Evolutionary conservation across 805 yeast genomes (phyloP).

Genomic region (Kuraishia cidri): DNA sequence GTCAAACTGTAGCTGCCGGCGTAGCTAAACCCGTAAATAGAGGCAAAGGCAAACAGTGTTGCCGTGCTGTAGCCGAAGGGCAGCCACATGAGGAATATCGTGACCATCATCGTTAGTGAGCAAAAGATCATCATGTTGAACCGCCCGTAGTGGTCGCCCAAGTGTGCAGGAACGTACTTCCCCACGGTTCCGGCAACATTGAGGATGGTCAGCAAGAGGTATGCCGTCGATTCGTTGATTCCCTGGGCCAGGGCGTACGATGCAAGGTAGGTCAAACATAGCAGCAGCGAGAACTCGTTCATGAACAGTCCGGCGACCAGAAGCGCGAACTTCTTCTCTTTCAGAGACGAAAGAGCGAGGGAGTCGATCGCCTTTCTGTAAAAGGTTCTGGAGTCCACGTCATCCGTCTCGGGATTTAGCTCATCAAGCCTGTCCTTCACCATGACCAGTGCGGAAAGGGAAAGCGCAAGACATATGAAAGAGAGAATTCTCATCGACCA

Average conservation of each 20-base stretch:
- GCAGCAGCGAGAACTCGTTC: conserved; percentile 32
- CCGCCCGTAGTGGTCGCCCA: conserved; percentile 42
- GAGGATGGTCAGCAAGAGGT: conserved; percentile 32
- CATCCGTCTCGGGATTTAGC: conserved; percentile 14
- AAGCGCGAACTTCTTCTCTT: conserved; percentile 27
- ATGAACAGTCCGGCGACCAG: conserved; percentile 32
- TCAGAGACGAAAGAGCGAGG: conserved; percentile 25
- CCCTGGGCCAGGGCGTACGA: conserved; percentile 39
- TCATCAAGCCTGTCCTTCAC: conserved; percentile 30
- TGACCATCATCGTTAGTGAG: conserved; percentile 27
- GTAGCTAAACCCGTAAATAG: conserved; percentile 46
- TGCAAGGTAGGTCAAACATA: conserved; percentile 35
- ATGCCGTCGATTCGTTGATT: conserved; percentile 26
- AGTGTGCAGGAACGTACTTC: conserved; percentile 38
- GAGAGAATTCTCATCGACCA: conserved; percentile 49
- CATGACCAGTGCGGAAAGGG: conserved; percentile 23
- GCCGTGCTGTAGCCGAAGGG: conserved; percentile 41
- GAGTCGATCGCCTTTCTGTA: conserved; percentile 10
- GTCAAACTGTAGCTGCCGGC: conserved; percentile 57
- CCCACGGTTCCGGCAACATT: conserved; percentile 40
- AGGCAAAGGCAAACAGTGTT: conserved; percentile 42
- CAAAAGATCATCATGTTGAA: conserved; percentile 43
- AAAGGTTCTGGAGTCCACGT: conserved; percentile 9
- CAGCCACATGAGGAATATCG: conserved; percentile 44
- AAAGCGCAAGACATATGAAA: conserved; percentile 29